These are phyloP conservation scores for Puccinia triticina DNA, from an alignment of 1,284 basidiomycete species.

Conservation along the genomic window DNA sequence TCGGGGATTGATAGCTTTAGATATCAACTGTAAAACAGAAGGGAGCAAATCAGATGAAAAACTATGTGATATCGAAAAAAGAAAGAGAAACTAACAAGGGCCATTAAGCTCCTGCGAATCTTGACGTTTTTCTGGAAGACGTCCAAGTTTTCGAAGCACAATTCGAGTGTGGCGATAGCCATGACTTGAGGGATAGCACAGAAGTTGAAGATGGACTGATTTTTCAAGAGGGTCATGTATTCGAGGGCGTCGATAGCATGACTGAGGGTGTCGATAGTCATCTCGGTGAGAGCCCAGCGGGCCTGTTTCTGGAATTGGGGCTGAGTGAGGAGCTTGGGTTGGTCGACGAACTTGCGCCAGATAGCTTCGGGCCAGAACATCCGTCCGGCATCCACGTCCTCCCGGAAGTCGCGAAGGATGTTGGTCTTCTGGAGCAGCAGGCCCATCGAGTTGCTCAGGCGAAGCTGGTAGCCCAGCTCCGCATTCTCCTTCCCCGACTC, in stretches of 20 bases:
- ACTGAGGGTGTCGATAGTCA: conserved; percentile 85
- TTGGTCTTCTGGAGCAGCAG: conserved; percentile 96
- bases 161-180: conserved; percentile 89
- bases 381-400: conserved; percentile 82
- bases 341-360: conserved; percentile 72
- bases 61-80: neutral
- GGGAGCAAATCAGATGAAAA: too few relatives aligned
- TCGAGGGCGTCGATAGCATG: conserved; percentile 86
- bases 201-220: conserved; percentile 94
- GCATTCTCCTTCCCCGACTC: conserved; percentile 81
- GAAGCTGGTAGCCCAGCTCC: conserved; percentile 78
- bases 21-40: conserved; percentile 71
- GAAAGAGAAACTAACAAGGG: conserved; percentile 65
- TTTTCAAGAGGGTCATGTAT: conserved; percentile 82
- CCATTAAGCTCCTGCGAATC: conserved; percentile 89
- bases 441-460: conserved; percentile 94
- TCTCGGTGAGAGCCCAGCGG: conserved; percentile 78
- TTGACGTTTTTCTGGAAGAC: conserved; percentile 91
- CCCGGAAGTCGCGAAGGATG: conserved; percentile 92
- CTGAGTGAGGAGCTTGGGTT: conserved; percentile 67
- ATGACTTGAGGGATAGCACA: conserved; percentile 93
- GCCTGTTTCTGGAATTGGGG: conserved; percentile 68
- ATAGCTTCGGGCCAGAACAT: conserved; percentile 96
- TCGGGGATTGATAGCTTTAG: conserved; percentile 84
- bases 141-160: conserved; percentile 90